Percentiles rank a stretch among this genome's conserved stretches.
These are phyloP conservation scores for Viola pubescens DNA, from an alignment of 441 rosid species.

Conservation along the genomic window DNA sequence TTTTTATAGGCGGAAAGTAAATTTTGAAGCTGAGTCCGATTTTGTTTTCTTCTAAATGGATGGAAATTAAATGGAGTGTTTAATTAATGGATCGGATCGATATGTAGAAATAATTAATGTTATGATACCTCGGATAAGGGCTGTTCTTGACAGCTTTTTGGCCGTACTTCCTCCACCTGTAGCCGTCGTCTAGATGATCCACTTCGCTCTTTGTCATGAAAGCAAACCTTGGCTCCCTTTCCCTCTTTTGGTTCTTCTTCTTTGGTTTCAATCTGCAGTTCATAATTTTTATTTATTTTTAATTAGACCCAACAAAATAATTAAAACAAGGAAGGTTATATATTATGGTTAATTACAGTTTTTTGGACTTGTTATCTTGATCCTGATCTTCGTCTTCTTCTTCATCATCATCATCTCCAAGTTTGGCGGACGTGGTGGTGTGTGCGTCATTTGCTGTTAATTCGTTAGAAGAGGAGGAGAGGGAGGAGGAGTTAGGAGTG, in stretches of 20 bases:
- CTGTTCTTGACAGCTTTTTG: conserved; percentile 96
- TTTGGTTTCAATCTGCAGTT: conserved; percentile 65
- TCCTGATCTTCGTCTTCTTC: conserved; percentile 46
- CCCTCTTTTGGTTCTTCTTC: conserved; percentile 75
- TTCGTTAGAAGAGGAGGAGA: conserved; percentile 72
- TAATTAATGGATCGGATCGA: background rate
- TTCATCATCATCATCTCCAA: conserved; percentile 16
- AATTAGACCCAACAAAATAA: background rate
- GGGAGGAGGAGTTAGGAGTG: conserved; percentile 76
- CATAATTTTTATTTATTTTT: conserved; percentile 12
- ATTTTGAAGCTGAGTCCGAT: background rate
- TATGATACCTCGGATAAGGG: conserved; percentile 75
- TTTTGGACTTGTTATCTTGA: conserved; percentile 49
- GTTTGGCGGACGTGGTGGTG: background rate
- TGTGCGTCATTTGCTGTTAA: conserved; percentile 29
- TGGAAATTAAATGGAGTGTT: background rate
- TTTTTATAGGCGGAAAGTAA: too few species aligned
- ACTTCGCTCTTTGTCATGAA: conserved; percentile 92
- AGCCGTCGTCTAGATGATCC: conserved; percentile 90
- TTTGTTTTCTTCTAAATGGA: background rate
- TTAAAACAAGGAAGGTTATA: background rate
- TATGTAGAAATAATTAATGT: background rate
- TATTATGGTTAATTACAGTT: conserved; percentile 26
- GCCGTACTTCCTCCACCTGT: conserved; percentile 94
- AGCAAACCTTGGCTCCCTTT: conserved; percentile 79